Evolutionary conservation across 2,329 filamentous ascomycete species (phyloP).

Genomic region (Akanthomyces uredinophilus): DNA sequence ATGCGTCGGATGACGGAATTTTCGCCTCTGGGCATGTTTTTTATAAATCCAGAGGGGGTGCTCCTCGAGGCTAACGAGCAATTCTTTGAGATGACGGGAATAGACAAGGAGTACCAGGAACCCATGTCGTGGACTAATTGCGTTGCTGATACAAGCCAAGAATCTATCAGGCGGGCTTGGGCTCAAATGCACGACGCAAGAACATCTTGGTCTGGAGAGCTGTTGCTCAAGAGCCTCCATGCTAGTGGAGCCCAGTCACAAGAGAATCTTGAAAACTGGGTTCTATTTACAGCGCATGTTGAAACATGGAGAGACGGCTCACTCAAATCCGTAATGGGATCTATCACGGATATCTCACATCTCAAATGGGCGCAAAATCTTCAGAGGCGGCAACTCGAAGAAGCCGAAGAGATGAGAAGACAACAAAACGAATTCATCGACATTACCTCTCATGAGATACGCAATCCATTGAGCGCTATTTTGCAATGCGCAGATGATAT

Average conservation of each 20-base stretch:
- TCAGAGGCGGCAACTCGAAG: conserved; percentile 30
- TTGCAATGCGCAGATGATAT: conserved; percentile 71
- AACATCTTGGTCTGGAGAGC: conserved; percentile 34
- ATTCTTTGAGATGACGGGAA: conserved; percentile 43
- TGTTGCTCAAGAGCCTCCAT: conserved; percentile 38
- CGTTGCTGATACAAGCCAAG: conserved; percentile 31
- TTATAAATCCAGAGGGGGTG: conserved; percentile 34
- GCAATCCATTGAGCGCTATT: conserved; percentile 68
- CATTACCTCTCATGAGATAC: conserved; percentile 67
- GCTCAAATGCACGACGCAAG: conserved; percentile 28
- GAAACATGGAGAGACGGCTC: conserved; percentile 30
- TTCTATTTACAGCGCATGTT: conserved; percentile 32
- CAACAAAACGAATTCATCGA: conserved; percentile 67
- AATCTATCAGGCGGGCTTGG: conserved; percentile 34
- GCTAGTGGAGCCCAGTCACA: conserved; percentile 28
- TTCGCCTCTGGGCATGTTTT: conserved; percentile 34
- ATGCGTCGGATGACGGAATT: conserved; percentile 33
- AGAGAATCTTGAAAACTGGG: conserved; percentile 29
- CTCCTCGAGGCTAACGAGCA: conserved; percentile 41
- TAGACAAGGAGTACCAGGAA: conserved; percentile 30
- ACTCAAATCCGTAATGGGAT: conserved; percentile 34
- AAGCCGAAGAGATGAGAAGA: conserved; percentile 34
- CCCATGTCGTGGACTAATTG: conserved; percentile 39
- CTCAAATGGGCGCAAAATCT: conserved; percentile 38
- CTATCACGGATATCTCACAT: conserved; percentile 39